These are phyloP conservation scores for Tulasnella calospora DNA, from an alignment of 768 basidiomycete genomes.

Conservation along the genomic window DNA sequence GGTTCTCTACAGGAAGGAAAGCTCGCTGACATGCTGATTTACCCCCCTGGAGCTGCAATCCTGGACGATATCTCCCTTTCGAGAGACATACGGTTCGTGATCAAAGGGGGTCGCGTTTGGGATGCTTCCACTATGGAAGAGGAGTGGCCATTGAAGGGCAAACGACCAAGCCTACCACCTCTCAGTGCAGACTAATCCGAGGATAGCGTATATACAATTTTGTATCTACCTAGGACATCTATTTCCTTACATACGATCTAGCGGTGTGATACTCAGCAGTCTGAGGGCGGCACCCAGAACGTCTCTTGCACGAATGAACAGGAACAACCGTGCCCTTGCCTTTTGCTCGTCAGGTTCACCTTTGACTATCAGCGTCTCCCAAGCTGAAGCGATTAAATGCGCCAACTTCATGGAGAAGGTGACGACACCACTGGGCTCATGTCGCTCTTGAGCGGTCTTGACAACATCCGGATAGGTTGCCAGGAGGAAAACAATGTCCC, in stretches of 20 bases:
- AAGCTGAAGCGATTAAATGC: constrained; percentile 86
- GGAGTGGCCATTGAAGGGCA: constrained; percentile 63
- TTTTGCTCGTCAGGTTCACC: constrained; percentile 71
- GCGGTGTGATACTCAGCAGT: constrained; percentile 78
- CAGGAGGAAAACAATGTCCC: constrained; percentile 81
- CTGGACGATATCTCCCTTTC: constrained; percentile 50
- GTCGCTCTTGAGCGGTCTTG: constrained; percentile 72
- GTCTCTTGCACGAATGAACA: constrained; percentile 84
- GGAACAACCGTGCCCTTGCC: constrained; percentile 78
- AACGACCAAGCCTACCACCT: constrained; percentile 35
- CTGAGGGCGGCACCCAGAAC: constrained; percentile 85
- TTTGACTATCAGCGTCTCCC: constrained; percentile 85
- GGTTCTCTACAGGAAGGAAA: constrained; percentile 62
- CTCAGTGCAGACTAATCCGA: constrained; percentile 8
- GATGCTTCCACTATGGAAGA: constrained; percentile 62
- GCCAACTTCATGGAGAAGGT: constrained; percentile 83
- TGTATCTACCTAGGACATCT: neutral
- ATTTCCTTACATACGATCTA: constrained; percentile 80
- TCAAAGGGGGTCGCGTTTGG: constrained; percentile 66
- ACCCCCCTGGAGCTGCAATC: constrained; percentile 56
- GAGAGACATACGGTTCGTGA: constrained; percentile 51
- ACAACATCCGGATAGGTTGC: constrained; percentile 91
- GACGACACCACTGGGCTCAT: constrained; percentile 87
- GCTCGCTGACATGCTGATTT: constrained; percentile 66
- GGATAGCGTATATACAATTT: neutral